Percentiles rank a stretch among this genome's conserved stretches.
Evolutionary conservation across 495 filamentous ascomycete species (phyloP).

Genomic region (Penicillium canariense): DNA sequence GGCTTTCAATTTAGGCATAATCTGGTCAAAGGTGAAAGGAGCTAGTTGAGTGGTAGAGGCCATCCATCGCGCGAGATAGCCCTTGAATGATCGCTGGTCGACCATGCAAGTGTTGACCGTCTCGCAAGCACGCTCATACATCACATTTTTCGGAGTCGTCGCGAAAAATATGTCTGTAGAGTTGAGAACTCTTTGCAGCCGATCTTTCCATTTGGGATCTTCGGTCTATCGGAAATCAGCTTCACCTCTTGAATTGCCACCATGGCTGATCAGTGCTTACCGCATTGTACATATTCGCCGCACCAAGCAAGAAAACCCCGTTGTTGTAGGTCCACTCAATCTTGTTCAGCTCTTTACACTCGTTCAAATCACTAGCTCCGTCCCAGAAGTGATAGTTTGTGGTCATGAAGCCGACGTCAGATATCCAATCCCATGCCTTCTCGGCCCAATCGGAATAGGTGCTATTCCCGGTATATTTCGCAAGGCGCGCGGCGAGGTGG

Average conservation of each 20-base stretch:
- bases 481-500: conserved; percentile 73
- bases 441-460: conserved; percentile 78
- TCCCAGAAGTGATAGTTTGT: conserved; percentile 61
- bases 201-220: conserved; percentile 54
- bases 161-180: conserved; percentile 54
- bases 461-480: conserved; percentile 70
- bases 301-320: conserved; percentile 38
- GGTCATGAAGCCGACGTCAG: conserved; percentile 59
- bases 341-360: conserved; percentile 36
- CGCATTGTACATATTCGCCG: conserved; percentile 41
- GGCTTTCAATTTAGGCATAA: conserved; percentile 64
- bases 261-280: conserved; percentile 17
- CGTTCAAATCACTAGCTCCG: conserved; percentile 53
- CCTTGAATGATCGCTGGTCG: conserved; percentile 83
- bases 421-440: conserved; percentile 72
- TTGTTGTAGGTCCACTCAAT: conserved; percentile 43
- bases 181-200: conserved; percentile 58
- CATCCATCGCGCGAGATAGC: conserved; percentile 81
- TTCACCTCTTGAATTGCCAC: background rate
- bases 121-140: conserved; percentile 68
- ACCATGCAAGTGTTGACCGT: conserved; percentile 59
- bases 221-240: conserved; percentile 26
- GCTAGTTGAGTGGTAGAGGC: conserved; percentile 67
- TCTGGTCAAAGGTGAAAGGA: conserved; percentile 57
- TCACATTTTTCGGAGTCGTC: conserved; percentile 46